phyloP scores from a whole-genome alignment of 768 basidiomycete genomes.

The Cystobasidium tubakii region DNA sequence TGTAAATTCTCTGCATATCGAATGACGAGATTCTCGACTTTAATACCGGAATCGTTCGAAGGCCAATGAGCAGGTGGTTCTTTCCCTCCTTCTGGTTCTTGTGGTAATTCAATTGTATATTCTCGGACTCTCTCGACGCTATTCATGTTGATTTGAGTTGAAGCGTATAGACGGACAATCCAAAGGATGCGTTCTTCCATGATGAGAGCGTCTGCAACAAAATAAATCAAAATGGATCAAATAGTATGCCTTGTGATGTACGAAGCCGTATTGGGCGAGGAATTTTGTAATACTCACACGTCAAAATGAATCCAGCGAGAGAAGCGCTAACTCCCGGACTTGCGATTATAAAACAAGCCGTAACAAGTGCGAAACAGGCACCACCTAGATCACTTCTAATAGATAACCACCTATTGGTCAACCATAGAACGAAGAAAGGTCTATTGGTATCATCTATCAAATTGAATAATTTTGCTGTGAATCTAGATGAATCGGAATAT shows the following conservation, averaged over 20 bases:
- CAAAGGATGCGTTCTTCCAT: constrained; percentile 52
- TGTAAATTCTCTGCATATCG: constrained; percentile 47
- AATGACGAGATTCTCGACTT: constrained; percentile 49
- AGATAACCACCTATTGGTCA: constrained; percentile 46
- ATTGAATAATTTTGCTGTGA: constrained; percentile 49
- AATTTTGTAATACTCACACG: constrained; percentile 31
- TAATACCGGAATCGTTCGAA: constrained; percentile 47
- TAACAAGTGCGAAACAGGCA: constrained; percentile 49
- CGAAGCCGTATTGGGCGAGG: too few species aligned
- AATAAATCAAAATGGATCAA: too few species aligned
- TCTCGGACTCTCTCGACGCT: constrained; percentile 53
- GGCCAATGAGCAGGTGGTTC: constrained; percentile 52
- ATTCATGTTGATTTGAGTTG: constrained; percentile 48
- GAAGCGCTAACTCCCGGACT: constrained; percentile 49
- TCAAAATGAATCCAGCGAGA: constrained; percentile 47
- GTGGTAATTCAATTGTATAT: constrained; percentile 39
- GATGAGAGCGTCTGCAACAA: constrained; percentile 43
- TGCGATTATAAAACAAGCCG: constrained; percentile 49
- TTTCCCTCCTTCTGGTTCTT: constrained; percentile 45
- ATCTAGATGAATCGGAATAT: constrained; percentile 51
- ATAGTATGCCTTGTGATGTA: too few species aligned
- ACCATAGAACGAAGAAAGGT: constrained; percentile 52
- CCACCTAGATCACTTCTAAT: constrained; percentile 47
- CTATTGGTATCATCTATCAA: constrained; percentile 49
- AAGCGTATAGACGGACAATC: constrained; percentile 50